Evolutionary conservation across 78 protist genomes (phyloP).

Genomic region (Dictyostelium intermedium): DNA sequence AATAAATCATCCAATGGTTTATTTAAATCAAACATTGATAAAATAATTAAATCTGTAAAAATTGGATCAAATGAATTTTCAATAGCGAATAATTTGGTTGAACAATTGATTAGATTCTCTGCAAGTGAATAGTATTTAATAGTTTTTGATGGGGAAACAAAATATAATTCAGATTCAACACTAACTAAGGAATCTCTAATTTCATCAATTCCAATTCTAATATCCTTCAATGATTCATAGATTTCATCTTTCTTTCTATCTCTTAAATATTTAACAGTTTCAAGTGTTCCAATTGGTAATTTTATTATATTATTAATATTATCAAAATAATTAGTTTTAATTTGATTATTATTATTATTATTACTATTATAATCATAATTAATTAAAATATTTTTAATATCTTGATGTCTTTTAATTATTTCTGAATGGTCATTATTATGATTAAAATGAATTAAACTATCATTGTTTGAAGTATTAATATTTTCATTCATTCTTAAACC

Average conservation of each 20-base stretch:
- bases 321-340: background rate
- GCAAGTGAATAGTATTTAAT: background rate
- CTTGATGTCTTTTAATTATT: background rate
- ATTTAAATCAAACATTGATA: conserved; percentile 19
- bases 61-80: conserved; percentile 36
- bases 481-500: conserved; percentile 2
- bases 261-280: background rate
- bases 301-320: background rate
- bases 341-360: background rate
- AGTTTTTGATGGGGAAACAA: background rate
- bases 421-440: background rate
- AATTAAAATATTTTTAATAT: background rate
- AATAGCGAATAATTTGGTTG: conserved; percentile 8
- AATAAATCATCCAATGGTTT: background rate
- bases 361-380: background rate
- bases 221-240: background rate
- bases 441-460: background rate
- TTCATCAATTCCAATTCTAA: conserved; percentile 7
- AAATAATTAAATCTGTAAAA: conserved; percentile 10
- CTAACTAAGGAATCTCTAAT: background rate
- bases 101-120: background rate
- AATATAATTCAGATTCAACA: conserved; percentile 20
- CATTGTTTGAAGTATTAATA: background rate
- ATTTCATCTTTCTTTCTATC: conserved; percentile 6
- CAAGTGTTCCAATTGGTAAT: background rate